Base-by-base conservation (phyloP, 1,284 basidiomycete genomes). In the Ustilago hordei region DNA sequence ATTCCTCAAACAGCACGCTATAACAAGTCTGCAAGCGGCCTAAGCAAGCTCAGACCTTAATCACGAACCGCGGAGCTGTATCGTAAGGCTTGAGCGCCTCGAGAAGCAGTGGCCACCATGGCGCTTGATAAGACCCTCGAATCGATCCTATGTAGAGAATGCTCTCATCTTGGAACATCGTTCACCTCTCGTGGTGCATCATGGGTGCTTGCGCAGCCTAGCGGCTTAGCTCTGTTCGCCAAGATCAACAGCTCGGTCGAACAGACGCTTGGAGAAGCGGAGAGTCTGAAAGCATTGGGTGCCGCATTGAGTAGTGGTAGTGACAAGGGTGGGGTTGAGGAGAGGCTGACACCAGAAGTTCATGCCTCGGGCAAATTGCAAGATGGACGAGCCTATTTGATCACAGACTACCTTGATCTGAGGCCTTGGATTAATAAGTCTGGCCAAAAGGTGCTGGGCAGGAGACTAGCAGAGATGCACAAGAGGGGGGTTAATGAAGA, bases 361-460 rank as follows among this genome's bases (percentile, higher is more conserved):
- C 64, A 75, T 55, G 64, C 73, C 6, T 64, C 53, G 17, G 73
- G 73, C 0, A 58, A 68, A 23, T 17, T 57, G 7, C n/a, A 52
- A 2, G 68, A 66, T 38, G 58, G 64, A 12, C 43, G 64, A 56
- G 73, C 69, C 3, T 75, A 71, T 32, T 52, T 75, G 38, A 50
- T 75, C 35, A 68, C 69, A 11, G 73, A 75, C 39, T 75, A 69
- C 13, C 57, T 75, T 8, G 60, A 75, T 19, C 64, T 75, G 28
- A 70, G 43, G 28, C 57, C 57, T 28, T 56, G 56, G 11, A 55
- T 75, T 38, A 66, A 45, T 43, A 66, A 32, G 9, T 35, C 34
- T 0, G 64, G 64, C 0, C 64, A 71, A 47, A 62, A 54, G 55
- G 35, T 58, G 55, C 61, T 75, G 2, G 73, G 73, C 1, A 45